Conservation (phyloP, 805 yeast species). For the Sugiyamaella mastotermitis region DNA sequence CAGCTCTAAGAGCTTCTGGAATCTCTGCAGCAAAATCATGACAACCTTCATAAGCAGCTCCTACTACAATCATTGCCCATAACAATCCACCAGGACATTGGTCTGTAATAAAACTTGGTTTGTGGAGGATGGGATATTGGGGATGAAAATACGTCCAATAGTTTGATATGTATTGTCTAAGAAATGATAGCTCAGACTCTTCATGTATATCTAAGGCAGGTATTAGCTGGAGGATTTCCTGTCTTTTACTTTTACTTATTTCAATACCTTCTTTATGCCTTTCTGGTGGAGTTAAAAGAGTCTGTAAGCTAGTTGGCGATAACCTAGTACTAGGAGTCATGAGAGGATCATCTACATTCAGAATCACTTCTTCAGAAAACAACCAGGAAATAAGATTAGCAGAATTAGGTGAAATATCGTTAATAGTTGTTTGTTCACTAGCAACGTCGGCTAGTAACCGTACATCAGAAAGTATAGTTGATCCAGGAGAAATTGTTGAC, state of each 20-base stretch:
- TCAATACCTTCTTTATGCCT: constrained; percentile 27
- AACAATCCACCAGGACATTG: constrained; percentile 44
- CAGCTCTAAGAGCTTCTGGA: constrained; percentile 59
- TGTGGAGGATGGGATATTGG: constrained; percentile 53
- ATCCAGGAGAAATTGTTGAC: not conserved
- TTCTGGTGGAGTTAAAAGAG: constrained; percentile 32
- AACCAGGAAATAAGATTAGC: constrained; percentile 32
- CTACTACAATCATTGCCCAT: constrained; percentile 51
- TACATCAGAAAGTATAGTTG: not conserved
- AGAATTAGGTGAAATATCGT: constrained; percentile 4
- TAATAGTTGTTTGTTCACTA: not conserved
- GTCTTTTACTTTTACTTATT: constrained; percentile 28
- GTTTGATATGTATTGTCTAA: constrained; percentile 25
- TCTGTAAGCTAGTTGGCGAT: constrained; percentile 38
- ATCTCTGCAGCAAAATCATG: constrained; percentile 39
- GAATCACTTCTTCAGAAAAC: constrained; percentile 30
- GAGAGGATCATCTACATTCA: constrained; percentile 19
- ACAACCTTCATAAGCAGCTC: constrained; percentile 39
- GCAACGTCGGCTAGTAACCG: not conserved
- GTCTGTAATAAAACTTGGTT: constrained; percentile 49
- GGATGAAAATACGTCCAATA: constrained; percentile 60
- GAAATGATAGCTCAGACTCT: constrained; percentile 27
- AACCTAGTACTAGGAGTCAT: constrained; percentile 24
- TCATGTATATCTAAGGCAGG: constrained; percentile 16
- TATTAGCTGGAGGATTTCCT: constrained; percentile 20